Evolutionary conservation across 1,139 yeast genomes (phyloP).

Genomic region (Zygotorulaspora mrakii): DNA sequence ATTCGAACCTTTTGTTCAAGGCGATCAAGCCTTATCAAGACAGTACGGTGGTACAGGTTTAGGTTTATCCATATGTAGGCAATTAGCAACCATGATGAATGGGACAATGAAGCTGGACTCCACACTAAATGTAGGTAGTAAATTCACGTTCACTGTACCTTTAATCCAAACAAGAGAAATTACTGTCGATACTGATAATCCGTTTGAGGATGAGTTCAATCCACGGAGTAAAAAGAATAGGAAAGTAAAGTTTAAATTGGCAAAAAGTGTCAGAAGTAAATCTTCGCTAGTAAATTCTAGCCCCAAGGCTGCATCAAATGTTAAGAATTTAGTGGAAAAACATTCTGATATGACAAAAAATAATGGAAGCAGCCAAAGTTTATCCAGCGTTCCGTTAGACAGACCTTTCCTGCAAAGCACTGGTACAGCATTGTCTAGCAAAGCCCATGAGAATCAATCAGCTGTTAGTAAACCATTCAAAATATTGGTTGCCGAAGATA

Average conservation of each 20-base stretch:
- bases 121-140: slow-evolving; percentile 71
- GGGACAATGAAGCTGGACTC: slow-evolving; percentile 74
- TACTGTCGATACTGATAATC: slow-evolving; percentile 34
- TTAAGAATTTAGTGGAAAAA: too few species aligned
- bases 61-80: slow-evolving; percentile 89
- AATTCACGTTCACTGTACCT: slow-evolving; percentile 76
- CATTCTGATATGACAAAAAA: slow-evolving; percentile 6
- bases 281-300: slow-evolving; percentile 19
- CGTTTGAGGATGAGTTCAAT: slow-evolving; percentile 48
- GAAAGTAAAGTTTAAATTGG: slow-evolving; percentile 41
- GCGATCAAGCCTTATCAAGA: slow-evolving; percentile 88
- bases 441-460: slow-evolving; percentile 18
- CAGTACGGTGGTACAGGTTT: slow-evolving; percentile 95
- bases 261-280: slow-evolving; percentile 21
- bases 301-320: slow-evolving; percentile 4
- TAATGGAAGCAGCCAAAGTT: slow-evolving; percentile 18
- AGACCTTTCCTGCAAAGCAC: slow-evolving; percentile 39
- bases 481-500: slow-evolving; percentile 92
- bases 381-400: slow-evolving; percentile 29
- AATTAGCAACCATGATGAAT: slow-evolving; percentile 82
- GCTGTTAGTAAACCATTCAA: slow-evolving; percentile 38
- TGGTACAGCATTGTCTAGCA: slow-evolving; percentile 40
- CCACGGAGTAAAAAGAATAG: slow-evolving; percentile 41
- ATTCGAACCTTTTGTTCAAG: slow-evolving; percentile 95
- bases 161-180: slow-evolving; percentile 67